phyloP scores from a whole-genome alignment of 2,329 filamentous ascomycete genomes.

The Lasiodiplodia citricola region DNA sequence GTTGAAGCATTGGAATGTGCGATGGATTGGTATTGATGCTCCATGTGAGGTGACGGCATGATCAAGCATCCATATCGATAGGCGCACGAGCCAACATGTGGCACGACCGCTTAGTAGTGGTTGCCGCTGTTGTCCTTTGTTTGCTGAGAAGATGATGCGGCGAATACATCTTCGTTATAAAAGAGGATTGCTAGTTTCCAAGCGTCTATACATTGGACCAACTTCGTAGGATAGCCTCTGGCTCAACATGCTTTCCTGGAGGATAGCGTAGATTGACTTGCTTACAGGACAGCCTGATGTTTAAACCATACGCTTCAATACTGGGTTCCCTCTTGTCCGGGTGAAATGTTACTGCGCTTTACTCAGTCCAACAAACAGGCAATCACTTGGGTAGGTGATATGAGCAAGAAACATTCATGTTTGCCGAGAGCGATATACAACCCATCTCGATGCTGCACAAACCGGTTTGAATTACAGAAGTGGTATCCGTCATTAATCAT shows the following conservation, averaged over 20 bases:
- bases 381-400: no score
- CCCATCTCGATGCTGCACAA: background rate
- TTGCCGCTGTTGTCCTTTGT: background rate
- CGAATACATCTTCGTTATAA: background rate
- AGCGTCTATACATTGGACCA: background rate
- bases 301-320: background rate
- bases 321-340: background rate
- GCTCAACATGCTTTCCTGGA: background rate
- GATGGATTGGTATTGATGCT: constrained; percentile 6
- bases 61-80: constrained; percentile 9
- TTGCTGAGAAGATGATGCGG: background rate
- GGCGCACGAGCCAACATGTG: constrained; percentile 11
- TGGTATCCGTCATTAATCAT: background rate
- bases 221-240: background rate
- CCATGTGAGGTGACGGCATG: background rate
- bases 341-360: background rate
- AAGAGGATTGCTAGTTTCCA: background rate
- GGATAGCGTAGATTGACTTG: background rate
- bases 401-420: background rate
- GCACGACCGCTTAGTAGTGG: background rate
- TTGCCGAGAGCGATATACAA: background rate
- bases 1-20: constrained; percentile 4
- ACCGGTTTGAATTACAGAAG: background rate
- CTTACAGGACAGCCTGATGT: background rate
- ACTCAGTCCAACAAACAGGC: background rate